phyloP scores from a whole-genome alignment of 345 rosid genomes.

The Populus ilicifolia region DNA sequence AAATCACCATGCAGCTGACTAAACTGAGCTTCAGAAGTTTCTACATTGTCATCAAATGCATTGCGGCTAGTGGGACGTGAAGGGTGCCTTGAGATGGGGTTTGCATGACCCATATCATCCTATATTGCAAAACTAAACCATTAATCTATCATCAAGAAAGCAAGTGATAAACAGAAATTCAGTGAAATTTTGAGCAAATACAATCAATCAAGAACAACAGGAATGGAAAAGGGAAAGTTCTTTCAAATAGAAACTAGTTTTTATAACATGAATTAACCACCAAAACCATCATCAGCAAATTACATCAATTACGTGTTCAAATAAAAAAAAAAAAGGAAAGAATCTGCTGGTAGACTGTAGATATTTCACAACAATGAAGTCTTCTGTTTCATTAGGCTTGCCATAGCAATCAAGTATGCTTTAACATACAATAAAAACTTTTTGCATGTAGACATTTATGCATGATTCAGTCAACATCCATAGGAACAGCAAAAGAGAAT shows the following conservation, averaged over 20 bases:
- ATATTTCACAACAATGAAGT: neutral
- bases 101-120: slow-evolving; percentile 46
- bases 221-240: neutral
- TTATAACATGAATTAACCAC: neutral
- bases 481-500: neutral
- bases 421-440: neutral
- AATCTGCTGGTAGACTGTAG: neutral
- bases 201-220: slow-evolving; percentile 4
- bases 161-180: neutral
- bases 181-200: neutral
- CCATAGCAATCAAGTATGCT: neutral
- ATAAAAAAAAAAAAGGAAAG: neutral
- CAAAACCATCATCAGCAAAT: neutral
- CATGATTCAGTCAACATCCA: neutral
- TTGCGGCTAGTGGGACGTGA: slow-evolving; percentile 59
- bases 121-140: slow-evolving; percentile 31
- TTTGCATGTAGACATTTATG: neutral
- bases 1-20: slow-evolving; percentile 40
- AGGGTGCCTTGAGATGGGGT: slow-evolving; percentile 42
- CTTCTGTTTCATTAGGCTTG: neutral
- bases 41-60: slow-evolving; percentile 45
- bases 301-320: neutral
- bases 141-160: slow-evolving; percentile 10
- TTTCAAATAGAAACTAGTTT: neutral
- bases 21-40: slow-evolving; percentile 42